Evolutionary conservation across 2,329 filamentous ascomycete species (phyloP).

Genomic region (Blumeria hordei): DNA sequence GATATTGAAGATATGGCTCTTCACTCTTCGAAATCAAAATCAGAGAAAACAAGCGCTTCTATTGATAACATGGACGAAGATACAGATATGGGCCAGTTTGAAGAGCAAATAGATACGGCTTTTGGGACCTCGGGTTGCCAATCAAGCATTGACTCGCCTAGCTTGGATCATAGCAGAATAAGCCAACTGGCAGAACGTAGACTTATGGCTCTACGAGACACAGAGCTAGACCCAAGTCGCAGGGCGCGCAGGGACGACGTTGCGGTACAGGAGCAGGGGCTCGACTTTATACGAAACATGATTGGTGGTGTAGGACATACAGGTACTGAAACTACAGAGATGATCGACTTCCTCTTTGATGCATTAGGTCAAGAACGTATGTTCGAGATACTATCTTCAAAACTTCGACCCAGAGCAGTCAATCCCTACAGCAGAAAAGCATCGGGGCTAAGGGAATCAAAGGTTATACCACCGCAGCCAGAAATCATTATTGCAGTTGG

Average conservation of each 20-base stretch:
- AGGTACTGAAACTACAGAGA: constrained; percentile 31
- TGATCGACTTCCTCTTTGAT: constrained; percentile 67
- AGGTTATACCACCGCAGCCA: constrained; percentile 29
- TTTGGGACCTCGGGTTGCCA: constrained; percentile 5
- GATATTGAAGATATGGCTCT: constrained; percentile 30
- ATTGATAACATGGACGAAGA: constrained; percentile 29
- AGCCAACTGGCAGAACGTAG: constrained; percentile 26
- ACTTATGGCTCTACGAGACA: constrained; percentile 30
- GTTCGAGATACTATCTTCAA: constrained; percentile 58
- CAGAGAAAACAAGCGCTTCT: background rate
- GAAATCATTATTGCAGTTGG: constrained; percentile 59
- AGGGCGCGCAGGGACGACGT: constrained; percentile 55
- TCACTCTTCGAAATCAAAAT: constrained; percentile 16
- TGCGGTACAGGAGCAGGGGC: constrained; percentile 70
- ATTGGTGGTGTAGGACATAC: constrained; percentile 38
- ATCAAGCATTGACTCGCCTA: constrained; percentile 2
- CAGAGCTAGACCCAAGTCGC: constrained; percentile 41
- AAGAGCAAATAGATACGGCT: constrained; percentile 16
- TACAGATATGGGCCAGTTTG: constrained; percentile 28
- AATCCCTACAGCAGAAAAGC: constrained; percentile 25
- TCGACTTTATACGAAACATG: constrained; percentile 76
- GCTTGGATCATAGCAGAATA: constrained; percentile 13
- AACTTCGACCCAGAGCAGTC: constrained; percentile 39
- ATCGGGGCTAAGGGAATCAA: constrained; percentile 18
- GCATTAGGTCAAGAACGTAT: constrained; percentile 53